These are phyloP conservation scores for Macrolepiota albuminosa DNA, from an alignment of 768 basidiomycete species.

Conservation along the genomic window DNA sequence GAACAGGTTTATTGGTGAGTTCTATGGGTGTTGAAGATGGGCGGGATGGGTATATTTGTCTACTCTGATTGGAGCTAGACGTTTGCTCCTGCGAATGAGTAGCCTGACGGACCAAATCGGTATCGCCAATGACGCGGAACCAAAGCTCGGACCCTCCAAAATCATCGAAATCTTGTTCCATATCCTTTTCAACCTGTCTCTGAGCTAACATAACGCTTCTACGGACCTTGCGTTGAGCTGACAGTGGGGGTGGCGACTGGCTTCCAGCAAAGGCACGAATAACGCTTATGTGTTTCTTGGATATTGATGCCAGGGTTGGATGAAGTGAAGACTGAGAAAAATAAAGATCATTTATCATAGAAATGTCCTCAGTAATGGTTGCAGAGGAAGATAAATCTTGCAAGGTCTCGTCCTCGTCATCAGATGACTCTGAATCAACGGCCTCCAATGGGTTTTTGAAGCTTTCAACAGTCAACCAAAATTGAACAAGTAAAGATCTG, in stretches of 20 bases:
- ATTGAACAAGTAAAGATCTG: slow-evolving; percentile 84
- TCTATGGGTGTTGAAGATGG: slow-evolving; percentile 13
- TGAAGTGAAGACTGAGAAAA: slow-evolving; percentile 61
- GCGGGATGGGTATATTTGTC: slow-evolving; percentile 11
- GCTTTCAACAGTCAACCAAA: slow-evolving; percentile 96
- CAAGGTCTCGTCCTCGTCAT: slow-evolving; percentile 49
- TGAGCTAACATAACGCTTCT: slow-evolving; percentile 82
- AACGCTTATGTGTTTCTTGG: slow-evolving; percentile 61
- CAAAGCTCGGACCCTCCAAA: slow-evolving; percentile 89
- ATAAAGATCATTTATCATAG: slow-evolving; percentile 86
- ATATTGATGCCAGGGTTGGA: slow-evolving; percentile 57
- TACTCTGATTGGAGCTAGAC: slow-evolving; percentile 12
- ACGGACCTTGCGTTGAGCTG: slow-evolving; percentile 54
- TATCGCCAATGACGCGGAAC: slow-evolving; percentile 82
- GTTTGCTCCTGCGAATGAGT: neutral
- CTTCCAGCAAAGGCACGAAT: slow-evolving; percentile 65
- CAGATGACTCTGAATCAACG: slow-evolving; percentile 67
- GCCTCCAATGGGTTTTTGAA: slow-evolving; percentile 96
- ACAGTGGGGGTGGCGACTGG: slow-evolving; percentile 37
- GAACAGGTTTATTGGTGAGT: slow-evolving; percentile 33
- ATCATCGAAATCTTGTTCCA: slow-evolving; percentile 89
- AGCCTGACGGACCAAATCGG: slow-evolving; percentile 32
- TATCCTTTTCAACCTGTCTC: slow-evolving; percentile 76
- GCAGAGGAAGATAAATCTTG: slow-evolving; percentile 50
- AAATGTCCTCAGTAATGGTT: slow-evolving; percentile 80